Evolutionary conservation across 805 yeast genomes (phyloP).

Genomic region (Nakazawaea anatomiae): DNA sequence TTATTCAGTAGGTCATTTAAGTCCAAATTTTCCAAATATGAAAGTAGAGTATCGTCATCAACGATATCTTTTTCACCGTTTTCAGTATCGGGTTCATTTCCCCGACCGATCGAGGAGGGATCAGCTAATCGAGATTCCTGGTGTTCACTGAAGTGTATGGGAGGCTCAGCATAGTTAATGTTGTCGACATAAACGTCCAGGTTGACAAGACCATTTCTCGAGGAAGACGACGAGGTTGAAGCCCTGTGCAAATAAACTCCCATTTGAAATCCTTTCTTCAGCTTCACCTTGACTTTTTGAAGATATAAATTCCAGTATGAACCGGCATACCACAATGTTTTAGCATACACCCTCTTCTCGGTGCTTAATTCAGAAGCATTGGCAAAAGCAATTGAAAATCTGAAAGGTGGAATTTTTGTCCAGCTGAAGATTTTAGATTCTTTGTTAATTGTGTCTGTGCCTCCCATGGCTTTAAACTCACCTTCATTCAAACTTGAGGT

Average conservation of each 20-base stretch:
- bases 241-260: constrained; percentile 55
- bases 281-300: constrained; percentile 36
- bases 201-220: constrained; percentile 33
- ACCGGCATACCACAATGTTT: constrained; percentile 56
- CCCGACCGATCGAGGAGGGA: neutral
- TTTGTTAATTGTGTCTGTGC: neutral
- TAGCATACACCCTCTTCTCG: constrained; percentile 43
- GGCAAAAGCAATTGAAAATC: constrained; percentile 48
- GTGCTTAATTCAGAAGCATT: constrained; percentile 38
- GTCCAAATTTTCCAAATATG: constrained; percentile 16
- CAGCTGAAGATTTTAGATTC: constrained; percentile 21
- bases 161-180: constrained; percentile 19
- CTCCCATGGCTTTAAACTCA: constrained; percentile 3
- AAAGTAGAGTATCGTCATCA: constrained; percentile 18
- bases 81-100: neutral
- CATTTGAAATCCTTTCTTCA: constrained; percentile 39
- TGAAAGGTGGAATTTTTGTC: constrained; percentile 45
- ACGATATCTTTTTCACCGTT: constrained; percentile 19
- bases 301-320: constrained; percentile 53
- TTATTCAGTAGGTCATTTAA: constrained; percentile 12
- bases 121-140: neutral
- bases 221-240: constrained; percentile 26
- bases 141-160: constrained; percentile 12
- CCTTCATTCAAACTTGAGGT: constrained; percentile 1
- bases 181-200: constrained; percentile 28